Conservation (phyloP, 2,329 filamentous ascomycete species). For the Furcasterigmium furcatum region DNA sequence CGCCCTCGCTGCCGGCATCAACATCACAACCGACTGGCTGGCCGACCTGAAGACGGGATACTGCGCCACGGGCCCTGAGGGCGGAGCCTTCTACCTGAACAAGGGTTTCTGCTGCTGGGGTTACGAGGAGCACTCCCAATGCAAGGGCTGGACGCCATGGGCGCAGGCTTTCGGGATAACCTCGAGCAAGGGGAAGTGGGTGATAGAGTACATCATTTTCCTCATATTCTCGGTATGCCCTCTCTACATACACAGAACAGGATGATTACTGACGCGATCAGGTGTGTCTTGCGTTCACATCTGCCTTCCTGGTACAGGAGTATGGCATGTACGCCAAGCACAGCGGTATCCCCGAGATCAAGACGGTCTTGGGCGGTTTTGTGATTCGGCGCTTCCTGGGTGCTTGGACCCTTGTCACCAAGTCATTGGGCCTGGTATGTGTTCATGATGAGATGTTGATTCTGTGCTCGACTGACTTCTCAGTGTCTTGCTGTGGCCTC, state of each 20-base stretch:
- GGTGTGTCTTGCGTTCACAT: conserved; percentile 74
- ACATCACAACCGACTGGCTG: conserved; percentile 89
- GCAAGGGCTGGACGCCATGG: conserved; percentile 86
- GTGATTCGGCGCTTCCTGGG: conserved; percentile 87
- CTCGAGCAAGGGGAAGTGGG: conserved; percentile 68
- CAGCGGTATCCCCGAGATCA: conserved; percentile 96
- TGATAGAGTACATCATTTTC: conserved; percentile 86
- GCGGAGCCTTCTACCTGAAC: conserved; percentile 87
- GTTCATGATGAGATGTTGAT: conserved; percentile 7
- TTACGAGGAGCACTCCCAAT: conserved; percentile 78
- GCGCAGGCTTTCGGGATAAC: conserved; percentile 66
- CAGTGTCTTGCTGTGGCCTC: conserved; percentile 88
- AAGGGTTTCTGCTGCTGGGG: conserved; percentile 92
- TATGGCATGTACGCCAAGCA: conserved; percentile 89
- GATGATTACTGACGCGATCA: conserved; percentile 24
- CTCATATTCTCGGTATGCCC: conserved; percentile 71
- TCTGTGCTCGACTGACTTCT: conserved; percentile 17
- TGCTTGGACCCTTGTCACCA: conserved; percentile 83
- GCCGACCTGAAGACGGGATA: conserved; percentile 89
- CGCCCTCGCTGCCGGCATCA: conserved; percentile 80
- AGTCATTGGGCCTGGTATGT: conserved; percentile 79
- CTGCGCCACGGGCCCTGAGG: conserved; percentile 71
- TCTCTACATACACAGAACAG: neutral
- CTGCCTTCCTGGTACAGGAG: conserved; percentile 75
- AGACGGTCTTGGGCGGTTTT: conserved; percentile 91